Evolutionary conservation across 2,329 filamentous ascomycete genomes (phyloP).

Genomic region (Aspergillus luchuensis): DNA sequence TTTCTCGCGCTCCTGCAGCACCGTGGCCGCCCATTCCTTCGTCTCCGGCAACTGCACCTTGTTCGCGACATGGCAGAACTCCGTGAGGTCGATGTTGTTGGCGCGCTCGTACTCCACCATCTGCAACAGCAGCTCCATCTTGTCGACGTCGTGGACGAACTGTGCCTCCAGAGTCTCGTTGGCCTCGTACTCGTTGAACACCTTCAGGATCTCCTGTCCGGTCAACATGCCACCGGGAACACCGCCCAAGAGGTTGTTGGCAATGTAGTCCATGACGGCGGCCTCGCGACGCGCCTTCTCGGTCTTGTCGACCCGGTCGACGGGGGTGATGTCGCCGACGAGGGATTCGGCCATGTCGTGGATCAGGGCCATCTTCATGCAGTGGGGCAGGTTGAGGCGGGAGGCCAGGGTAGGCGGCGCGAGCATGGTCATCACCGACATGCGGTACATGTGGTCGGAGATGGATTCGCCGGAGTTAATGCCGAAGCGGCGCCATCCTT

Average conservation of each 20-base stretch:
- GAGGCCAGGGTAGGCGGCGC: constrained; percentile 73
- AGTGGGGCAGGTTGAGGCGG: constrained; percentile 74
- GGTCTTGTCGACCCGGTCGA: constrained; percentile 75
- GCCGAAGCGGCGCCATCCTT: constrained; percentile 90
- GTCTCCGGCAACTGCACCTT: constrained; percentile 76
- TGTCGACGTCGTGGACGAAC: constrained; percentile 96
- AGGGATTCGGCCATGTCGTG: constrained; percentile 97
- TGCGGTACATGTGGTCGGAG: constrained; percentile 98
- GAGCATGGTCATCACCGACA: constrained; percentile 94
- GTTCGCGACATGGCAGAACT: constrained; percentile 79
- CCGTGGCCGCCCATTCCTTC: constrained; percentile 73
- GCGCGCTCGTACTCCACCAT: constrained; percentile 94
- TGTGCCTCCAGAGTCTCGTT: constrained; percentile 77
- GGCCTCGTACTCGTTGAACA: constrained; percentile 97
- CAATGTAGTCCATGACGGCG: constrained; percentile 89
- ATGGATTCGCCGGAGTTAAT: constrained; percentile 82
- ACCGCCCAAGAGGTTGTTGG: constrained; percentile 68
- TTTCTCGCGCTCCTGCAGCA: constrained; percentile 72
- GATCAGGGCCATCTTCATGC: constrained; percentile 92
- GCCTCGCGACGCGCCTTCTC: constrained; percentile 90
- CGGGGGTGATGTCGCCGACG: constrained; percentile 94
- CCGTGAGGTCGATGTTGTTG: constrained; percentile 72
- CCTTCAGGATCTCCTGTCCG: constrained; percentile 69
- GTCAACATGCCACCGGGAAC: constrained; percentile 68
- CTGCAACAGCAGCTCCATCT: constrained; percentile 91